Base-by-base conservation (phyloP, 2,329 filamentous ascomycete species). In the Calonectria crousiana region DNA sequence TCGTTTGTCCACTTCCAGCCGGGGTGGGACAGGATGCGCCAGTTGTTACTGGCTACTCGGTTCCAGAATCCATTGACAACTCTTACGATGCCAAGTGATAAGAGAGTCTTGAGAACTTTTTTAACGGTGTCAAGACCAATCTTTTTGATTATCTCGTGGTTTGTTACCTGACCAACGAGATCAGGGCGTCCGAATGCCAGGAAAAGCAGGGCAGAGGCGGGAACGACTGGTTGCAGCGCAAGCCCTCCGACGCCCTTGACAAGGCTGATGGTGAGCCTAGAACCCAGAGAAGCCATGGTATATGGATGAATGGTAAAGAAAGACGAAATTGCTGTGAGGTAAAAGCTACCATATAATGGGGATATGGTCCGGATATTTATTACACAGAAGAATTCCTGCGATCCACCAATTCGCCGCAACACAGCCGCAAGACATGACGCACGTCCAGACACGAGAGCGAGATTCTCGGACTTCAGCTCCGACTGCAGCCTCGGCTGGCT, bases 1-100 rank as follows among this genome's bases (percentile, higher is more conserved):
- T 72, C 69, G 18, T 56, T 23, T 10, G 18, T 18, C 69, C 69
- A 72, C 20, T 32, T 13, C 69, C 56, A 73, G 16, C 41, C 69
- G 16, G 28, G 18, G 4, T 56, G 38, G 18, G 60, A 32, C 8
- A 30, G 14, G 13, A 60, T 6, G 18, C 23, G 67, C 60, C 62
- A 73, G 32, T 69, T 66, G 20, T 69, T 73, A 16, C 23, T 13
- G 2, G 69, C 69, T 6, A n/a, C 18, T 1, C n/a, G 18, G 34
- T 67, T 67, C 26, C 41, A 51, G 30, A 56, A 44, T 30, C 30
- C 20, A 23, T 56, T 65, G 6, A 66, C 9, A 8, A 36, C 11
- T 20, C 51, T 26, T 18, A 13, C 60, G 6, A 70, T 26, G 13
- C 51, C 62, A 11, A 72, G 20, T 6, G 23, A 51, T 23, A 72